Base-by-base conservation (phyloP, 306 rosid species). In the Chamaecrista fasciculata region DNA sequence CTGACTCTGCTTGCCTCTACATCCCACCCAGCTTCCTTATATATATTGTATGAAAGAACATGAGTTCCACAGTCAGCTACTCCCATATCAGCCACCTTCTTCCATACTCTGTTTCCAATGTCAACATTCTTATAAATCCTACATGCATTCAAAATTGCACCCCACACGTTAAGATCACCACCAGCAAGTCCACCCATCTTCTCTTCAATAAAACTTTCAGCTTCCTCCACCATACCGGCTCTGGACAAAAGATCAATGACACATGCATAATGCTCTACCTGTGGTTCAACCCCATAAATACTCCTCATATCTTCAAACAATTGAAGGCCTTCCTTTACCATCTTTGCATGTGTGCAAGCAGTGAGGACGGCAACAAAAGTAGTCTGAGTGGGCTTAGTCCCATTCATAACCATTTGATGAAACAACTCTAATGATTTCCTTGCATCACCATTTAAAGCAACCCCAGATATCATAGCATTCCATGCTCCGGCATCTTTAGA, bases 1-100 rank as follows among this genome's bases (percentile, higher is more conserved):
- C 97, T 76, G 48, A 83, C 89, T 76, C 72, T 78, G 73, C 80
- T 86, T 12, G 98, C 98, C 70, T 88, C 90, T 42, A 37, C 78
- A 58, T 93, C 89, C 83, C 83, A 76, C 64, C 98, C 96, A 53
- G 94, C 94, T 77, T 83, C 96, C 75, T 69, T 78, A 61, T 84
- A 86, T 58, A 88, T 78, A 49, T 83, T 86, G 75, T 88, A 90
- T 9, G 96, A 86, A 71, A 86, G 91, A 67, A 93, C 86, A 50
- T 78, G 90, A 26, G 88, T 75, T 2, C 94, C 98, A 18, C 83
- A 73, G 69, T 93, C 94, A 15, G 82, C 72, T 33, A 84, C 52
- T 1, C 87, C 81, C 84, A 82, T 72, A 23, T 78, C 89, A 52
- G 64, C 44, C n/a, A 90, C 84, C 76, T 85, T 90, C 80, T 75